Conservation (phyloP, 768 basidiomycete species). For the Chalciporus piperatus region DNA sequence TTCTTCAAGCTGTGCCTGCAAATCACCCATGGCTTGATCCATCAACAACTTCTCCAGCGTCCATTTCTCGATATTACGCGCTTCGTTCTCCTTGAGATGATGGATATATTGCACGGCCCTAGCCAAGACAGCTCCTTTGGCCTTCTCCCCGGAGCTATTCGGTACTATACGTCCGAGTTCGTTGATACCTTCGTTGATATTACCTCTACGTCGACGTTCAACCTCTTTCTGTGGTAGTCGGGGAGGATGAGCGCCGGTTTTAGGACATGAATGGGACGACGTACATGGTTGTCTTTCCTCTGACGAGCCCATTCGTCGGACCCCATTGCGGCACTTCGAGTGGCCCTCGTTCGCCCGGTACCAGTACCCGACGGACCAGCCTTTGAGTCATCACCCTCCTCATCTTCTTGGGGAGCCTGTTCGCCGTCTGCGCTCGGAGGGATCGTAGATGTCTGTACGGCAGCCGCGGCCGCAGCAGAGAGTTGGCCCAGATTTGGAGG, state of each 20-base stretch:
- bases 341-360: slow-evolving; percentile 44
- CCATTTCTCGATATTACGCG: slow-evolving; percentile 90
- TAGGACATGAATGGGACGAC: slow-evolving; percentile 21
- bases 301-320: slow-evolving; percentile 78
- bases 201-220: slow-evolving; percentile 89
- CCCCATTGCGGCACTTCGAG: slow-evolving; percentile 61
- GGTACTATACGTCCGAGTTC: slow-evolving; percentile 88
- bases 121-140: slow-evolving; percentile 85
- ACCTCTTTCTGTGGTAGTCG: slow-evolving; percentile 81
- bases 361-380: slow-evolving; percentile 24
- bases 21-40: slow-evolving; percentile 89
- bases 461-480: slow-evolving; percentile 42
- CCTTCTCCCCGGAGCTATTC: slow-evolving; percentile 80
- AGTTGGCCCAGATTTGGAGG: slow-evolving; percentile 63
- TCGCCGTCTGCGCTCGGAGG: slow-evolving; percentile 17
- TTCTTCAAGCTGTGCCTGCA: slow-evolving; percentile 82
- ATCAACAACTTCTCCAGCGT: slow-evolving; percentile 88
- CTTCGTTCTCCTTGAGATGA: slow-evolving; percentile 87
- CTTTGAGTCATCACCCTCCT: slow-evolving; percentile 25
- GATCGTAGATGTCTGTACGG: slow-evolving; percentile 39
- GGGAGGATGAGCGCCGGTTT: background rate
- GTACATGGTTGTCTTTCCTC: slow-evolving; percentile 78
- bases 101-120: slow-evolving; percentile 91
- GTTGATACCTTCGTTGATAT: slow-evolving; percentile 96
- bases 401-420: slow-evolving; percentile 26